A percentile compares a stretch with the other conserved stretches of the same genome.
These are phyloP conservation scores for Aeschynomene evenia DNA, from an alignment of 306 rosid species.

Conservation along the genomic window DNA sequence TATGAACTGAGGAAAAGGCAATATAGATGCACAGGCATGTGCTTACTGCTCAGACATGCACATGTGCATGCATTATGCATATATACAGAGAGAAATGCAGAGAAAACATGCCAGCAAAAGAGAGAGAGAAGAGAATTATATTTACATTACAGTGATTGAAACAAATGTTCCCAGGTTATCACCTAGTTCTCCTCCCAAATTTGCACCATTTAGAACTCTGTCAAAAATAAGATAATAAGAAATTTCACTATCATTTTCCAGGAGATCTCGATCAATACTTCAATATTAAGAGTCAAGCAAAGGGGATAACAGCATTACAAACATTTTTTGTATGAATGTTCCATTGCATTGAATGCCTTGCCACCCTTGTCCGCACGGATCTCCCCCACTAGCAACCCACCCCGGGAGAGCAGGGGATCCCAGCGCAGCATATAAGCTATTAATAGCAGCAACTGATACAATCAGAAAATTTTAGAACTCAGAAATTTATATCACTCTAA, in stretches of 20 bases:
- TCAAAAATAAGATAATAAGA: conserved; percentile 38
- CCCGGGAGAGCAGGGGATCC: conserved; percentile 83
- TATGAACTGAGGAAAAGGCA: conserved; percentile 14
- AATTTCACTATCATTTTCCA: conserved; percentile 6
- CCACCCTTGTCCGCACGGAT: conserved; percentile 96
- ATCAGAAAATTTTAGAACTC: conserved; percentile 36
- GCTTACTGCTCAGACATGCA: not conserved
- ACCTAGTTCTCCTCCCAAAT: conserved; percentile 89
- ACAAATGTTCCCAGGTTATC: conserved; percentile 60
- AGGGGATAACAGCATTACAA: conserved; percentile 28
- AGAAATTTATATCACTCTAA: not conserved
- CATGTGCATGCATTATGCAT: not conserved
- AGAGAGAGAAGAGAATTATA: conserved; percentile 31
- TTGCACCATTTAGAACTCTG: conserved; percentile 81
- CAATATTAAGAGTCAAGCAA: conserved; percentile 13
- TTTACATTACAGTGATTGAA: conserved; percentile 71
- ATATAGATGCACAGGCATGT: not conserved
- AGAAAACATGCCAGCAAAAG: not conserved
- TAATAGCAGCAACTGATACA: conserved; percentile 87
- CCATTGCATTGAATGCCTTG: conserved; percentile 85
- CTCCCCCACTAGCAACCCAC: conserved; percentile 85
- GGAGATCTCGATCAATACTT: conserved; percentile 12
- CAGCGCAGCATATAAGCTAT: conserved; percentile 63
- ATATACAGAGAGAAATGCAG: not conserved
- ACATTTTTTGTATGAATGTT: conserved; percentile 65